These are phyloP conservation scores for Corinectria fuckeliana DNA, from an alignment of 2,329 filamentous ascomycete species.

Conservation along the genomic window DNA sequence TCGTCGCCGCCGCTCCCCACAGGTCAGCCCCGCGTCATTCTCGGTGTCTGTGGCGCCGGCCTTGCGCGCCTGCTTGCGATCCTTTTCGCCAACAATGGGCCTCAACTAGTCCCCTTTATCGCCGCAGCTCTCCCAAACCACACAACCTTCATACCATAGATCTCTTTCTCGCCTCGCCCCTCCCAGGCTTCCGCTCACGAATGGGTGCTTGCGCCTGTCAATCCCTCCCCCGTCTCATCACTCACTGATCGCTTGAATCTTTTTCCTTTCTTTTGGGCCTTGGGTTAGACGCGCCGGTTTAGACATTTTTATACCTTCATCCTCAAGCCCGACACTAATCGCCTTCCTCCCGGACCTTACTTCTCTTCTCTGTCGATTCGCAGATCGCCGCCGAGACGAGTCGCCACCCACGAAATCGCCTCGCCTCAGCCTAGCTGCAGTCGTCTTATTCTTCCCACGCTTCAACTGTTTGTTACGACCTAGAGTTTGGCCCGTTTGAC, in stretches of 20 bases:
- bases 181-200: constrained; percentile 30
- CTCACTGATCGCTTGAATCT: constrained; percentile 34
- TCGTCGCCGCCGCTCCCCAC: constrained; percentile 25
- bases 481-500: constrained; percentile 39
- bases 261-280: constrained; percentile 40
- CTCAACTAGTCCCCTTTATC: constrained; percentile 41
- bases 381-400: constrained; percentile 27
- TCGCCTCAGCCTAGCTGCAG: constrained; percentile 21
- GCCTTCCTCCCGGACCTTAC: constrained; percentile 28
- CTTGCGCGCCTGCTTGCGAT: constrained; percentile 38
- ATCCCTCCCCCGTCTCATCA: constrained; percentile 25
- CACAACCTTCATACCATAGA: constrained; percentile 27
- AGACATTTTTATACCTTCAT: constrained; percentile 42
- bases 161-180: constrained; percentile 20
- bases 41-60: constrained; percentile 30
- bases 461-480: constrained; percentile 36
- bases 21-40: constrained; percentile 36
- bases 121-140: constrained; percentile 31
- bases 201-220: constrained; percentile 35
- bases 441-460: constrained; percentile 26
- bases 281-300: constrained; percentile 50
- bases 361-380: constrained; percentile 28
- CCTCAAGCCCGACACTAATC: constrained; percentile 34
- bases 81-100: constrained; percentile 43
- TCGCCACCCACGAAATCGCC: constrained; percentile 32